Conservation (phyloP, 139 green algal species). For the Tetradesmus obliquus region DNA sequence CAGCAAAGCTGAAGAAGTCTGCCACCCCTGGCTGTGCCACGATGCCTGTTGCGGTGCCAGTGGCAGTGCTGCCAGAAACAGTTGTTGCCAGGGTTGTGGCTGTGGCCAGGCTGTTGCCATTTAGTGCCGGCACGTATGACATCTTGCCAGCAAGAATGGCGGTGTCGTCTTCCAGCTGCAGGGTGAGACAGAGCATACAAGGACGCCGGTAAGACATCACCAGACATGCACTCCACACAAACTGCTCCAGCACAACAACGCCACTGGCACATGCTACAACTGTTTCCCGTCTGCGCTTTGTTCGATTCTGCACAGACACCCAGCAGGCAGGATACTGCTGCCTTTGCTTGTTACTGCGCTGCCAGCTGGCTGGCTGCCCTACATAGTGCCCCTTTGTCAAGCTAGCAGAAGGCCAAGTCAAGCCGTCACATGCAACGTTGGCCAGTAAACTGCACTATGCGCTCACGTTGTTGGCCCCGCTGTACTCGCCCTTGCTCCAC, state of each 20-base stretch:
- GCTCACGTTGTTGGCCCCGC: not conserved
- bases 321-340: no score
- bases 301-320: no score
- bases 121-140: not conserved
- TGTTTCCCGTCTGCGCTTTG: no score
- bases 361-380: no score
- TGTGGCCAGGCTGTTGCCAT: not conserved
- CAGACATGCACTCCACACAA: no score
- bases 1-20: not conserved
- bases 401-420: no score
- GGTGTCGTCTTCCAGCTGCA: not conserved
- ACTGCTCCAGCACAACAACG: no score
- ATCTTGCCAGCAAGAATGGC: slow-evolving; percentile 11
- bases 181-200: not conserved
- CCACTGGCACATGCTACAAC: no score
- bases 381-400: no score
- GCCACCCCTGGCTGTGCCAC: not conserved
- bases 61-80: slow-evolving; percentile 2
- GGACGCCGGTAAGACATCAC: no score
- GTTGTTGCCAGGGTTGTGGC: not conserved
- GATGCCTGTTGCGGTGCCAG: slow-evolving; percentile 19
- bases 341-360: no score
- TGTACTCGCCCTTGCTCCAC: slow-evolving; percentile 39
- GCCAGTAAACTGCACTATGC: not conserved
- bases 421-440: no score